Percentiles rank a stretch among this genome's conserved stretches.
These are phyloP conservation scores for Nothomitra cinnamomea DNA, from an alignment of 2,329 filamentous ascomycete species.

Conservation along the genomic window DNA sequence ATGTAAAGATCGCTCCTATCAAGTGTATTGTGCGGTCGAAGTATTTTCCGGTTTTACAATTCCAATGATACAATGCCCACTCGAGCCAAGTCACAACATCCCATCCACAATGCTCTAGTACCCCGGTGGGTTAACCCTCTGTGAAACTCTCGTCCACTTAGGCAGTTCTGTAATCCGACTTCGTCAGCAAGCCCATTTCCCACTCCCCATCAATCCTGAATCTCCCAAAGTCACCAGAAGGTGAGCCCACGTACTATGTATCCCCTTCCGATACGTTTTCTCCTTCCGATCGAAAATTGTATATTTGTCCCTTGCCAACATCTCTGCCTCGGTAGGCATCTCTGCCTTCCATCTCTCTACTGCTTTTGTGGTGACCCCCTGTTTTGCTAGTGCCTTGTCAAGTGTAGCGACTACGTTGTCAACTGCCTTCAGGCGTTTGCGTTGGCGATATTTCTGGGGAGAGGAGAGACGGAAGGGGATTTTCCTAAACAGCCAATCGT, in stretches of 20 bases:
- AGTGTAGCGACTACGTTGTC: slow-evolving; percentile 76
- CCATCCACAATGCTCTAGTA: not conserved
- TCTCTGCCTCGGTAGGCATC: slow-evolving; percentile 92
- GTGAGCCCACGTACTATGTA: slow-evolving; percentile 89
- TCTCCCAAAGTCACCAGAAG: too few relatives aligned
- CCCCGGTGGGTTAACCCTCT: slow-evolving; percentile 14
- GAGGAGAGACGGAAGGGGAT: slow-evolving; percentile 88
- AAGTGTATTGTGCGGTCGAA: too few relatives aligned
- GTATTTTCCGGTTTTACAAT: too few relatives aligned
- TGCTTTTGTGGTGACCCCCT: slow-evolving; percentile 54
- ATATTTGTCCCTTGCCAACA: slow-evolving; percentile 94
- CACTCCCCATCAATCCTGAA: too few relatives aligned
- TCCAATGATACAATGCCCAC: too few relatives aligned
- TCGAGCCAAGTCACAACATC: too few relatives aligned
- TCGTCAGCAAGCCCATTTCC: not conserved
- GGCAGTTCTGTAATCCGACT: slow-evolving; percentile 20
- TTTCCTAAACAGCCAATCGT: slow-evolving; percentile 42
- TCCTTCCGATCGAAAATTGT: slow-evolving; percentile 94
- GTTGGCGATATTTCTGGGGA: slow-evolving; percentile 78
- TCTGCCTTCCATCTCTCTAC: slow-evolving; percentile 84
- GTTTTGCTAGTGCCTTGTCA: slow-evolving; percentile 57
- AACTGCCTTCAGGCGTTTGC: slow-evolving; percentile 65
- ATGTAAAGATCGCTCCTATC: too few relatives aligned
- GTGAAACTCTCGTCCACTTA: slow-evolving; percentile 18
- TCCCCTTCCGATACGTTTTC: slow-evolving; percentile 88